phyloP scores from a whole-genome alignment of 352 stramenopile species.

The Phytophthora citricola region DNA sequence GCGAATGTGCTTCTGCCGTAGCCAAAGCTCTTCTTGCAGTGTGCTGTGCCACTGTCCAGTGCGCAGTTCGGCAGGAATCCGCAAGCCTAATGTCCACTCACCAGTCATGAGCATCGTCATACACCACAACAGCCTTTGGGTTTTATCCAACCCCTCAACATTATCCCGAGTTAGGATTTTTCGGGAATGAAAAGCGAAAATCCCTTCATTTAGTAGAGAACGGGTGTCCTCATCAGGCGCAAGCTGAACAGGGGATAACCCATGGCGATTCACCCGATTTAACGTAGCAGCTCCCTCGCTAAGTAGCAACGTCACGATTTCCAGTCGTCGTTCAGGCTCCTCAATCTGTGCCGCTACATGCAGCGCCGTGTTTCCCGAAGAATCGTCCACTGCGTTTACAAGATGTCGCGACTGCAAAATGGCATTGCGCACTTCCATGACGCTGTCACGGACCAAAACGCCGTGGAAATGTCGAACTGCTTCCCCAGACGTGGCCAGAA shows the following conservation, averaged over 20 bases:
- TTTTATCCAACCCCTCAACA: neutral
- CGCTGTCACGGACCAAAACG: conserved; percentile 50
- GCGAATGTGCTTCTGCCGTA: conserved; percentile 59
- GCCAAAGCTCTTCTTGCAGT: conserved; percentile 64
- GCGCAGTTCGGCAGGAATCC: conserved; percentile 46
- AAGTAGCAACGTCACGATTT: conserved; percentile 55
- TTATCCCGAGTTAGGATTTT: conserved; percentile 7
- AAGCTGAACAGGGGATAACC: conserved; percentile 57
- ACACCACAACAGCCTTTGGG: conserved; percentile 58
- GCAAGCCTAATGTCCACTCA: conserved; percentile 46
- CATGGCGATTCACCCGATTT: conserved; percentile 57
- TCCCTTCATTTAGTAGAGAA: conserved; percentile 44
- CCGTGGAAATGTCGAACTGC: conserved; percentile 57
- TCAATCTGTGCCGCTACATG: conserved; percentile 64
- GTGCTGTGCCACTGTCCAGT: conserved; percentile 62
- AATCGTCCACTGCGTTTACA: conserved; percentile 58
- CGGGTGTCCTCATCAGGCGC: conserved; percentile 36
- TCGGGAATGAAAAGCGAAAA: conserved; percentile 60
- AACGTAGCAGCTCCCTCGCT: conserved; percentile 61
- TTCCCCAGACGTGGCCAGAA: conserved; percentile 18
- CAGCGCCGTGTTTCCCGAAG: conserved; percentile 63
- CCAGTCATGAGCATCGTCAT: conserved; percentile 60
- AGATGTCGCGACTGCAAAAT: conserved; percentile 59
- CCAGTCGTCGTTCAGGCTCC: conserved; percentile 50
- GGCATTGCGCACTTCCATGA: conserved; percentile 59